Evolutionary conservation across 2,329 filamentous ascomycete species (phyloP), one percentile per base, ranked within the genome.

Genomic region (Trichoderma brevicompactum): DNA sequence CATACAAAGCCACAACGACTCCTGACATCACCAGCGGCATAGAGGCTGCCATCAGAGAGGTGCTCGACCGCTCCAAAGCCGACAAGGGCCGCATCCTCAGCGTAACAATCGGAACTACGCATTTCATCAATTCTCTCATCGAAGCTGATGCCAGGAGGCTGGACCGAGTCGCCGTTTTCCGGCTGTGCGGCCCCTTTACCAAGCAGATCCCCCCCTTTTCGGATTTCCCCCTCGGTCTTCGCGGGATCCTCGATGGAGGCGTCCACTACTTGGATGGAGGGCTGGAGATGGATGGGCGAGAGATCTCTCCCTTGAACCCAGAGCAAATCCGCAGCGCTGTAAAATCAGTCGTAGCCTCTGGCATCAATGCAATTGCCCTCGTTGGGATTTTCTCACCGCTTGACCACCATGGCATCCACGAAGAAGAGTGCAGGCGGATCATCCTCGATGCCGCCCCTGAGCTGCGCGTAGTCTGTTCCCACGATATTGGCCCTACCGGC

Each of bases 11-110:
- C 3, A 73, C 80, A 0, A 85, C 82, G 0, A 84, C 81, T 1
- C 68, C 76, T n/a, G 79, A 84, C 69, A 81, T 83, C 43, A 83
- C 82, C 41, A 77, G 75, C 58, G 83, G 82, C 19, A 82, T 85
- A 34, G 76, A 80, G 67, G 70, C 71, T 9, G 80, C 81, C n/a
- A 81, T 84, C 65, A 69, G 74, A 10, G 76, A 77, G 9, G 78
- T 84, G 0, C 70, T 85, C 4, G 67, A 68, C 5, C 74, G 75
- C 32, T 79, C 80, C 1, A 67, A 71, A 0, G 72, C 81, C 52
- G 74, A 79, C 36, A 73, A 77, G 49, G 68, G 68, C 23, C 74
- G 76, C 13, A 77, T 85, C 5, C 70, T 79, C 44, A 81, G 79
- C 41, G 80, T 85, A 12, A 81, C 80, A 2, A 82, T 85, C 67